phyloP scores from a whole-genome alignment of 2,329 filamentous ascomycete species.

The Balansia obtecta region DNA sequence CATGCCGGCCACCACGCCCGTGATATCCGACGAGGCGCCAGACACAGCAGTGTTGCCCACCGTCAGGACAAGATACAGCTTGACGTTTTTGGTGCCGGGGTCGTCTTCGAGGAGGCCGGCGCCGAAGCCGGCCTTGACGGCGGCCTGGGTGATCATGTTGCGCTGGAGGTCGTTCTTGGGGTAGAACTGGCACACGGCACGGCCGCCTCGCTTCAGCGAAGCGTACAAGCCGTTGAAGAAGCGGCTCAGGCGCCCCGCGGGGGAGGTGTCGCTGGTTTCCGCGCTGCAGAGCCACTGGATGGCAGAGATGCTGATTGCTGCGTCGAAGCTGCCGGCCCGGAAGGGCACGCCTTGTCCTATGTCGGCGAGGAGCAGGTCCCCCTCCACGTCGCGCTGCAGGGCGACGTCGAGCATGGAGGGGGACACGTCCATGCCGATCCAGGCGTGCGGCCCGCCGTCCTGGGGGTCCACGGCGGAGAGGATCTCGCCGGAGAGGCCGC shows the following conservation, averaged over 20 bases:
- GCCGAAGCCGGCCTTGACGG: conserved; percentile 87
- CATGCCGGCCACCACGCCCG: conserved; percentile 79
- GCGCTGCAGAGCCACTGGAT: conserved; percentile 99
- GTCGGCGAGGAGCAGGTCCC: conserved; percentile 86
- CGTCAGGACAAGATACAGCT: conserved; percentile 90
- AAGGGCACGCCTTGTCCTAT: conserved; percentile 95
- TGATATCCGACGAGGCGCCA: conserved; percentile 63
- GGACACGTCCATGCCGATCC: conserved; percentile 95
- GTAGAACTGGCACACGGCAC: conserved; percentile 95
- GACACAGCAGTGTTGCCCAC: conserved; percentile 52
- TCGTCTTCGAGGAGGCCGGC: conserved; percentile 93
- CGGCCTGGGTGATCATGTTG: conserved; percentile 82
- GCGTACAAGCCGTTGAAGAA: conserved; percentile 94
- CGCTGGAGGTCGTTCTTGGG: conserved; percentile 89
- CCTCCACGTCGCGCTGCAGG: conserved; percentile 80
- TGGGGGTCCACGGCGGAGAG: conserved; percentile 58
- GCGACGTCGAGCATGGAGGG: conserved; percentile 96
- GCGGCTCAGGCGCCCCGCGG: conserved; percentile 61
- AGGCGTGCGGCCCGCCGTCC: conserved; percentile 77
- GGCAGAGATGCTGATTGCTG: conserved; percentile 85
- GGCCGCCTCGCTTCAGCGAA: conserved; percentile 66
- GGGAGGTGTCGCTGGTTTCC: conserved; percentile 73
- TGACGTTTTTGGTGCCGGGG: conserved; percentile 88
- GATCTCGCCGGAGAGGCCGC: conserved; percentile 87
- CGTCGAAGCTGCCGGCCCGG: conserved; percentile 82